These are phyloP conservation scores for Zygosaccharomyces sapae DNA, from an alignment of 1,139 yeast genomes.

Conservation along the genomic window DNA sequence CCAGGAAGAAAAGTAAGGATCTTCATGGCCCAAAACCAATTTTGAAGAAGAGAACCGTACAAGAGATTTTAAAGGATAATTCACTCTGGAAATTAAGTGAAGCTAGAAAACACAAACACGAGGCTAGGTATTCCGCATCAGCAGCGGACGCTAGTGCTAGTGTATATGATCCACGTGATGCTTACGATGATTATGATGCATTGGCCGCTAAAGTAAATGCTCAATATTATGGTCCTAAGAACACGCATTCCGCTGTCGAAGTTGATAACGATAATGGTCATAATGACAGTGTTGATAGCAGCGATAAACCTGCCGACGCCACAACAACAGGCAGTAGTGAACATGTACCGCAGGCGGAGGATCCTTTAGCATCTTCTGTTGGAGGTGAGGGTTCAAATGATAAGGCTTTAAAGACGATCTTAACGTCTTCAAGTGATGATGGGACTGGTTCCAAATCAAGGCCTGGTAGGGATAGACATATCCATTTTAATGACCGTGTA, in stretches of 20 bases:
- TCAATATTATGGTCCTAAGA: conserved; percentile 40
- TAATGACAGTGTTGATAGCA: not conserved
- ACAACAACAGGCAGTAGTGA: not conserved
- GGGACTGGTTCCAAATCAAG: conserved; percentile 32
- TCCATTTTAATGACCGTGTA: conserved; percentile 89
- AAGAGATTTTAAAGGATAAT: conserved; percentile 51
- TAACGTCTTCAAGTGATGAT: conserved; percentile 16
- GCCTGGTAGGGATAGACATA: conserved; percentile 45
- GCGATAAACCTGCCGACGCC: not conserved
- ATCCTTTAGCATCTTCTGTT: conserved; percentile 1
- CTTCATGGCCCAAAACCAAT: conserved; percentile 55
- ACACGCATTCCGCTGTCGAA: conserved; percentile 1
- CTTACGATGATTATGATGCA: conserved; percentile 49
- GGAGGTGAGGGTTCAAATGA: not conserved
- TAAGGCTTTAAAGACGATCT: conserved; percentile 15
- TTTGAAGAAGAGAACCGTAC: conserved; percentile 72
- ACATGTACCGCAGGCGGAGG: conserved; percentile 2
- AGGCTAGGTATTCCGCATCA: conserved; percentile 25
- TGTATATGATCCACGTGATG: conserved; percentile 15
- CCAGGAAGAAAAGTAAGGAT: conserved; percentile 21
- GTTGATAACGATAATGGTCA: conserved; percentile 1
- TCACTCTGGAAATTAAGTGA: conserved; percentile 37
- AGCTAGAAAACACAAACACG: conserved; percentile 35
- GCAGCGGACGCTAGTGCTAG: conserved; percentile 27
- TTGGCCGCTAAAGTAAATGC: conserved; percentile 58